Evolutionary conservation across 73 alveolate genomes (phyloP), one percentile per base, ranked within the genome.

Genomic region (Tetrahymena thermophila): DNA sequence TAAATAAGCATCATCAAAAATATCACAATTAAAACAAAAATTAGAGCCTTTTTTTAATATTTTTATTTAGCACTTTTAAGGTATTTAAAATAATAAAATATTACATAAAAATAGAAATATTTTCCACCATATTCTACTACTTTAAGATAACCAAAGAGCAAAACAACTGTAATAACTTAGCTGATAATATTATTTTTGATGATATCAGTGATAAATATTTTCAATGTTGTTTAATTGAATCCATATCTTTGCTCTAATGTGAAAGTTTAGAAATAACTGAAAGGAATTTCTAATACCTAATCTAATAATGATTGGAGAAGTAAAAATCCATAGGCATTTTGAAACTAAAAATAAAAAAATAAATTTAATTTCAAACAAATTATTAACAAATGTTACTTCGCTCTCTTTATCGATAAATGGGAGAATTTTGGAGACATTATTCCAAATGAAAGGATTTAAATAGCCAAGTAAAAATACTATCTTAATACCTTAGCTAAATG

Each of bases 91-190:
- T 11, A 50, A 50, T 50, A 50, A 50, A 19, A 50, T 71, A 71
- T 71, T 71, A 71, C 89, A 95, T 97, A 97, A 17, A 97, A 93
- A 94, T 98, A 97, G 94, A 98, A 98, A 57, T 97, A 94, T 57
- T 96, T 97, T 25, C 99, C 99, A 44, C 99, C 99, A 95, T 95
- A 97, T 50, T 96, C 98, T 21, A 98, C 96, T 16, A 98, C 96
- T 84, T 94, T 96, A 83, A 98, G 96, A 35, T 98, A 85, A 23
- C 97, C 35, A 93, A 94, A 40, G 93, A 96, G 43, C 15, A 97
- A 25, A 40, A 96, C 94, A 0, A 96, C 97, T 23, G 97, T 95
- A 93, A 97, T 85, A 55, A 96, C 84, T 11, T 94, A 40, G 43
- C 42, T 94, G 85, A 97, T 94, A 35, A 95, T 55, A n/a, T 94